Evolutionary conservation across 2,329 filamentous ascomycete species (phyloP).

Genomic region (Fusarium haematococcum): DNA sequence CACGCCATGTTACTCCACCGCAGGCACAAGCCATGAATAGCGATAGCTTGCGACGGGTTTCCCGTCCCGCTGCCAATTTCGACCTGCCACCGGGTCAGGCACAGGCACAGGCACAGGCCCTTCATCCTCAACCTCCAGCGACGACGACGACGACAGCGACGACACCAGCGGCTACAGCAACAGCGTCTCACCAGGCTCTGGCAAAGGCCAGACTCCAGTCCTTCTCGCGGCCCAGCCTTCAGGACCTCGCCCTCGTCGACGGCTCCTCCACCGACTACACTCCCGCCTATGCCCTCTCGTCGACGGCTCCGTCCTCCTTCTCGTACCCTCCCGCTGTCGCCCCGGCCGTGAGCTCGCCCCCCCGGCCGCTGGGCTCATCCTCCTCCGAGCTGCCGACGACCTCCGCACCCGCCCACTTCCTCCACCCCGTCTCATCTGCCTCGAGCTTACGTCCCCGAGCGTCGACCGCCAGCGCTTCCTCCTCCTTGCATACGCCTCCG

Average conservation of each 20-base stretch:
- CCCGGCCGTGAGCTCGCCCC: conserved; percentile 22
- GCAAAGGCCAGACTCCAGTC: conserved; percentile 37
- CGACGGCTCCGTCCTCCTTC: conserved; percentile 32
- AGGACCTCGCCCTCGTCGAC: conserved; percentile 34
- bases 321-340: conserved; percentile 33
- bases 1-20: conserved; percentile 45
- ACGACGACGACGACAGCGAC: conserved; percentile 4
- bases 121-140: conserved; percentile 18
- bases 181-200: conserved; percentile 24
- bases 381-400: conserved; percentile 34
- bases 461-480: conserved; percentile 38
- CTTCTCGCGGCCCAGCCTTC: conserved; percentile 39
- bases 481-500: conserved; percentile 26
- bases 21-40: conserved; percentile 43
- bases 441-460: conserved; percentile 41
- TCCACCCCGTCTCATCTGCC: conserved; percentile 35
- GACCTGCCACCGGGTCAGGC: conserved; percentile 31
- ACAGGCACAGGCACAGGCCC: conserved; percentile 20
- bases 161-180: conserved; percentile 6
- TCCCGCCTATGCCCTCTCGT: conserved; percentile 34
- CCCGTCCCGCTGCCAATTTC: conserved; percentile 42
- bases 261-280: conserved; percentile 20
- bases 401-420: conserved; percentile 37
- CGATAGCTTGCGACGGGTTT: conserved; percentile 43
- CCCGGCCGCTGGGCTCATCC: conserved; percentile 40